Evolutionary conservation across 805 yeast species (phyloP).

Genomic region (Metschnikowia lochheadii): DNA sequence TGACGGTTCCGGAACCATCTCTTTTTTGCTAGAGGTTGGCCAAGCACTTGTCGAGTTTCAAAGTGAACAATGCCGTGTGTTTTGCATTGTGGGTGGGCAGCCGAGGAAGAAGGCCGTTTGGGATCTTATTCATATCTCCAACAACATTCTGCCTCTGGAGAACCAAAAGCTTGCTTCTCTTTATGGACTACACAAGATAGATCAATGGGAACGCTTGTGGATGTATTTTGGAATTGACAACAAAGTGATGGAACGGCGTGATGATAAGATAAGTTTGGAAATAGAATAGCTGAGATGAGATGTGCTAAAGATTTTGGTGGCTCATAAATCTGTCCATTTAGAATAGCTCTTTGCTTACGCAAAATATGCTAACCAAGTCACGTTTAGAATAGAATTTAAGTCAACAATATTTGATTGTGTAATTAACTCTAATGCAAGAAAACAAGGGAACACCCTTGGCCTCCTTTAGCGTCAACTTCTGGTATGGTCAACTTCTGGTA

Average conservation of each 20-base stretch:
- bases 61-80: conserved; percentile 81
- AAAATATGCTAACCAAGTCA: too few species aligned
- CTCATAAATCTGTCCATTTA: background rate
- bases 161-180: conserved; percentile 73
- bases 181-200: conserved; percentile 95
- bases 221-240: conserved; percentile 18
- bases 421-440: too few species aligned
- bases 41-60: conserved; percentile 67
- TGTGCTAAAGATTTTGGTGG: too few species aligned
- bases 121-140: conserved; percentile 83
- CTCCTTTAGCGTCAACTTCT: too few species aligned
- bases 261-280: background rate
- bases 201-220: conserved; percentile 75
- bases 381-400: too few species aligned
- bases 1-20: conserved; percentile 88
- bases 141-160: conserved; percentile 62
- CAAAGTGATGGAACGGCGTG: background rate
- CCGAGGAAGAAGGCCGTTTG: conserved; percentile 92
- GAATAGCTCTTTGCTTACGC: background rate
- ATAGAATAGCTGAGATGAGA: background rate
- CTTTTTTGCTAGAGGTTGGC: conserved; percentile 87
- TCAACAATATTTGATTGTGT: too few species aligned
- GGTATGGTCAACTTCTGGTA: too few species aligned
- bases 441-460: too few species aligned
- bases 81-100: conserved; percentile 99